Percentiles rank a stretch among this genome's conserved stretches.
Evolutionary conservation across 2,329 filamentous ascomycete species (phyloP).

Genomic region (Paecilomyces niveus): DNA sequence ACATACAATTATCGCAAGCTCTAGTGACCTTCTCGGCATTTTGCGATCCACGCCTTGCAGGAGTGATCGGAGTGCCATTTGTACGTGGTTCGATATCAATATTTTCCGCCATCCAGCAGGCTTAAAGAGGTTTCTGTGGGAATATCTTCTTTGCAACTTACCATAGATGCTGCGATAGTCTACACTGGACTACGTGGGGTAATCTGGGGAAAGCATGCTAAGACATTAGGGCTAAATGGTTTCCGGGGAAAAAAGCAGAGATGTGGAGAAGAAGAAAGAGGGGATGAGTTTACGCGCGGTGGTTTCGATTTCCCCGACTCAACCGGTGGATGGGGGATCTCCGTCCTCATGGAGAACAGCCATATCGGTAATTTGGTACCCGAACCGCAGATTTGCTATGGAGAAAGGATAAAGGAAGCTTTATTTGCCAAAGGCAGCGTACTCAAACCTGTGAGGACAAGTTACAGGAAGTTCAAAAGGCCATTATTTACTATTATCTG

Average conservation of each 20-base stretch:
- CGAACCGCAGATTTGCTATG: background rate
- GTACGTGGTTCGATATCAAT: background rate
- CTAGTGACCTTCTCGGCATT: slow-evolving; percentile 6
- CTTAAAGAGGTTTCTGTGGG: background rate
- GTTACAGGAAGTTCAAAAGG: background rate
- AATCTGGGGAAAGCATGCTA: slow-evolving; percentile 1
- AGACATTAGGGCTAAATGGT: background rate
- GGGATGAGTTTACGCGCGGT: background rate
- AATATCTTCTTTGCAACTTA: background rate
- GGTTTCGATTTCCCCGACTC: background rate
- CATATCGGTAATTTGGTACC: background rate
- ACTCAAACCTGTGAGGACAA: background rate
- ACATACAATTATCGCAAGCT: slow-evolving; percentile 7
- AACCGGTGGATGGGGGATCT: background rate
- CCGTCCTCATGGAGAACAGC: background rate
- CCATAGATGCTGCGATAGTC: background rate
- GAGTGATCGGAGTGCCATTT: background rate
- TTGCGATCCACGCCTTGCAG: slow-evolving; percentile 4
- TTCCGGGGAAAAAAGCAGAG: background rate
- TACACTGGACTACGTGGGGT: background rate
- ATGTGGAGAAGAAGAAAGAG: slow-evolving; percentile 1
- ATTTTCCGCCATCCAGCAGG: background rate
- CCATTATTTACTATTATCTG: background rate
- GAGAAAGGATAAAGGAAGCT: background rate
- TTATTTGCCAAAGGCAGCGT: background rate